Base-by-base conservation (phyloP, 495 filamentous ascomycete species). In the Cercophora scortea region DNA sequence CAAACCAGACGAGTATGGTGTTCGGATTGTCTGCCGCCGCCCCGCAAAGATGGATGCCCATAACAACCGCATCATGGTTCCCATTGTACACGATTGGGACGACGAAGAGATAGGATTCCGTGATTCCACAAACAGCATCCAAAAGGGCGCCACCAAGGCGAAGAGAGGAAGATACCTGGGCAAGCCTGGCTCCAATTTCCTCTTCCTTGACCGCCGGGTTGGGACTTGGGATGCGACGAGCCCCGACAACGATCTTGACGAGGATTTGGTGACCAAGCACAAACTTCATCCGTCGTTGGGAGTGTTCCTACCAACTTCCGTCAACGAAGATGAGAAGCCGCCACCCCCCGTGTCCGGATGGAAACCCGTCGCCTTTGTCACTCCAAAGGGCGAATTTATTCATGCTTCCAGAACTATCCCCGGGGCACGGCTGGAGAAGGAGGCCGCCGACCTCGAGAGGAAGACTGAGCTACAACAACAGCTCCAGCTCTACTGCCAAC, bases 101-200 rank as follows among this genome's bases (percentile, higher is more conserved):
- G 62, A 70, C 12, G 42, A 66, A 5, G 71, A 77, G 50, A 76
- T 77, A 39, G 74, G 74, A n/a, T 74, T 76, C 51, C 74, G 73
- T 6, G 73, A 75, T 42, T 75, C 73, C 11, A 65, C 71, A 50
- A 76, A 76, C 52, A 67, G 65, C 49, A 62, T 64, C 44, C 60
- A 62, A 33, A 71, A 70, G 56, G 64, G 65, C 34, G 66, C 68
- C 40, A 73, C 62, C 42, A 65, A 62, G 51, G 61, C 62, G 3
- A 61, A 61, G 19, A 63, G 73, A 40, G 72, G 73, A 48, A 67
- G 58, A 50, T 74, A 67, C 33, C 41, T 72, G 47, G 60, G 67
- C 45, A 65, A 62, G 42, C 72, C 73, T 3, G 69, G 68, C 39
- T 68, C 70, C 6, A 69, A 64, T 33, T 67, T 60, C 49, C 56